Conservation (phyloP, 2,329 filamentous ascomycete genomes). For the Aspergillus phoenicis region DNA sequence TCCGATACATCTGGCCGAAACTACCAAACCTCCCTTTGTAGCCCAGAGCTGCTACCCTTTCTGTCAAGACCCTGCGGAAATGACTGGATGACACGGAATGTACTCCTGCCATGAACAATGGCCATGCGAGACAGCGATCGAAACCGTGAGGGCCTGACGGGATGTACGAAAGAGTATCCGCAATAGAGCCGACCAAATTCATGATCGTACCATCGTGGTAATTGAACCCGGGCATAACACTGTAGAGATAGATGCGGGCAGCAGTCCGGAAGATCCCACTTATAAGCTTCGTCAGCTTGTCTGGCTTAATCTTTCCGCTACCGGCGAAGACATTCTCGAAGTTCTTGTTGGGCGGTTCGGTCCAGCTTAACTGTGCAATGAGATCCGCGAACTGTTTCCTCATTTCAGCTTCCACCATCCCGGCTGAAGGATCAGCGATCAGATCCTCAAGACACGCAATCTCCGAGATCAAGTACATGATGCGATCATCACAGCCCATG, state of each 20-base stretch:
- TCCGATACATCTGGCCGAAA: constrained; percentile 76
- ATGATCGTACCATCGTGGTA: constrained; percentile 71
- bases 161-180: constrained; percentile 71
- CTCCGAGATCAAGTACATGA: constrained; percentile 98
- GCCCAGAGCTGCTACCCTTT: constrained; percentile 72
- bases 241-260: constrained; percentile 91
- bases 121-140: constrained; percentile 89
- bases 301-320: constrained; percentile 63
- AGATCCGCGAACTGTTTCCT: constrained; percentile 85
- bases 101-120: constrained; percentile 82
- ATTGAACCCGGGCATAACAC: constrained; percentile 82
- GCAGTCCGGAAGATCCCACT: constrained; percentile 87
- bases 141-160: constrained; percentile 79
- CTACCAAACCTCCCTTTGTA: constrained; percentile 78
- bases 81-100: constrained; percentile 70
- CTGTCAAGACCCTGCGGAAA: constrained; percentile 76
- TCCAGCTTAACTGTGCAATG: constrained; percentile 78
- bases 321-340: constrained; percentile 27
- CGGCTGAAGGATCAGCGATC: constrained; percentile 36
- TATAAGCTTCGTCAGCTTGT: constrained; percentile 83
- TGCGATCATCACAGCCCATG: constrained; percentile 94
- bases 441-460: constrained; percentile 92
- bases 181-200: constrained; percentile 73
- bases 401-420: constrained; percentile 66
- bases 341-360: constrained; percentile 64